Percentiles rank a stretch among this genome's conserved stretches.
phyloP scores from a whole-genome alignment of 2,329 filamentous ascomycete genomes.

The Colletotrichum chrysophilum region DNA sequence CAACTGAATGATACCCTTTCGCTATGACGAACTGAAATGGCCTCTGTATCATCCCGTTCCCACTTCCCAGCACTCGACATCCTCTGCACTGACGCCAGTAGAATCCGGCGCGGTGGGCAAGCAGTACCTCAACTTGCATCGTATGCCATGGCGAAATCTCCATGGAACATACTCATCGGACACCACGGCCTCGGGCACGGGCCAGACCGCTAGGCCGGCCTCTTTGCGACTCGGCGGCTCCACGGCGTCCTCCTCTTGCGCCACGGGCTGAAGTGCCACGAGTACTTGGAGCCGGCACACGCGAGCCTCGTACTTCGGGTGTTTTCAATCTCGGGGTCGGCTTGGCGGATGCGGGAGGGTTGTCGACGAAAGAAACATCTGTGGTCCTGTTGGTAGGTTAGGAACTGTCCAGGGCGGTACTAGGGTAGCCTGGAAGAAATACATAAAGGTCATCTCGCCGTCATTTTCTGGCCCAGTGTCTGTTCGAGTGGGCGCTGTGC shows the following conservation, averaged over 20 bases:
- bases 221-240: slow-evolving; percentile 34
- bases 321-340: slow-evolving; percentile 50
- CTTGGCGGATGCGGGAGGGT: slow-evolving; percentile 68
- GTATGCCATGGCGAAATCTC: background rate
- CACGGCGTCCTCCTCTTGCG: slow-evolving; percentile 28
- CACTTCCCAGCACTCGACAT: background rate
- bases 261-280: slow-evolving; percentile 42
- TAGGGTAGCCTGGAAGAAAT: slow-evolving; percentile 14
- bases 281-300: slow-evolving; percentile 47
- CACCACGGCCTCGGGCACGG: slow-evolving; percentile 49
- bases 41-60: background rate
- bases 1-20: slow-evolving; percentile 15
- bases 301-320: slow-evolving; percentile 44
- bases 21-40: slow-evolving; percentile 5
- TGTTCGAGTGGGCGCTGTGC: background rate
- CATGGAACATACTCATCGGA: slow-evolving; percentile 34
- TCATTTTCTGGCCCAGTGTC: slow-evolving; percentile 45
- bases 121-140: background rate
- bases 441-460: slow-evolving; percentile 87
- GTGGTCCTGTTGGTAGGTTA: slow-evolving; percentile 69
- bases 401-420: background rate
- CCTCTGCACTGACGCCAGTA: background rate
- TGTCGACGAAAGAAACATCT: slow-evolving; percentile 89
- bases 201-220: slow-evolving; percentile 51
- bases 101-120: background rate